Base-by-base conservation (phyloP, 108 stramenopile genomes). In the Nitzschia inconspicua region DNA sequence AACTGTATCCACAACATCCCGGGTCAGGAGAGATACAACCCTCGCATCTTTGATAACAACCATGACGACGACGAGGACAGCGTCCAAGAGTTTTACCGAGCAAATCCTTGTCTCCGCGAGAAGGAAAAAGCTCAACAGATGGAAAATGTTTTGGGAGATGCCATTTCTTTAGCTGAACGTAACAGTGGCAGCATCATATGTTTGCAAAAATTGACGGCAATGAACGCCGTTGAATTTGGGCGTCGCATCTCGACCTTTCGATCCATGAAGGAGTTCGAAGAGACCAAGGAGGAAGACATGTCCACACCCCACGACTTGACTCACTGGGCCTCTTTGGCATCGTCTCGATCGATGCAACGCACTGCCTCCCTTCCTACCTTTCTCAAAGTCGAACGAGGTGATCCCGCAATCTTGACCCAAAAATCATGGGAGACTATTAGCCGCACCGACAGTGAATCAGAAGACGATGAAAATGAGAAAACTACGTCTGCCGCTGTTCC, bases 291-390 rank as follows among this genome's bases (percentile, higher is more conserved):
- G 19, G 50, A 51, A 5, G 25, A 34, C 18, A 24, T 29, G 8
- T 23, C 43, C 31, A 44, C 47, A 20, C 46, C 31, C 32, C 36
- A 36, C 19, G 18, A 51, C 2, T 30, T 51, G 3, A 13, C 29
- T 13, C 18, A 37, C 19, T 36, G 16, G 22, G 53, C 34, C 9
- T 18, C 20, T 16, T 26, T 24, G 11, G 23, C 53, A 5, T 19
- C 35, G 19, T 8, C 34, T 3, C 37, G 35, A 22, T 47, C 56
- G 1, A 10, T 39, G 32, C 22, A 27, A 7, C 37, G 54, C 13
- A 34, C 24, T n/a, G 42, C 30, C 19, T 56, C 65, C 18, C 26
- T 56, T 24, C 43, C 65, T 3, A 57, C 65, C 13, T 66, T 66
- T 25, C 24, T 66, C 47, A 66, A 49, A 27, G 47, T 66, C 7